Evolutionary conservation across 208 protist species (phyloP).

Genomic region (Histomonas meleagridis): DNA sequence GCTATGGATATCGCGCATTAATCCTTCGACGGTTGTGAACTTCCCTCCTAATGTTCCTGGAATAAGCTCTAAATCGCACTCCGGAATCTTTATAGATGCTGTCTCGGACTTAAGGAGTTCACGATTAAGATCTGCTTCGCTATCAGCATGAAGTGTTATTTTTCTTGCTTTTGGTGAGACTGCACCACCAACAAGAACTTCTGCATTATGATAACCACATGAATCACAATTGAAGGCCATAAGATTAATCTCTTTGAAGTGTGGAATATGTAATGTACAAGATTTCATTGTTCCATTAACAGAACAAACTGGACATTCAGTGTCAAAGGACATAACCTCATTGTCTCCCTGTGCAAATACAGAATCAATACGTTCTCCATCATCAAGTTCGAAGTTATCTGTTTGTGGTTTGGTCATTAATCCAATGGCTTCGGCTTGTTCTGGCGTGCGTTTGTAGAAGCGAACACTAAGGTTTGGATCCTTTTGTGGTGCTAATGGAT

Average conservation of each 20-base stretch:
- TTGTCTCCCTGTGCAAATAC: not conserved
- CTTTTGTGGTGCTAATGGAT: not conserved
- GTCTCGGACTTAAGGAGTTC: not conserved
- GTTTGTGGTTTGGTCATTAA: not conserved
- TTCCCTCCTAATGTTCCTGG: conserved; percentile 8
- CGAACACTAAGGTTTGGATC: not conserved
- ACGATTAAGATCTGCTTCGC: not conserved
- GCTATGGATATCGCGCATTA: not conserved
- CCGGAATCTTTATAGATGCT: not conserved
- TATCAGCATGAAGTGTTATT: not conserved
- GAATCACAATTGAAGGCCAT: conserved; percentile 23
- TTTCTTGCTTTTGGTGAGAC: not conserved
- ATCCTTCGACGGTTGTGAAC: conserved; percentile 18
- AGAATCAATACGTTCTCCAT: not conserved
- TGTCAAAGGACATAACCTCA: not conserved
- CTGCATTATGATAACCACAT: conserved; percentile 6
- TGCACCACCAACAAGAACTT: conserved; percentile 8
- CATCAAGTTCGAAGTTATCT: not conserved
- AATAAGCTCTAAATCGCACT: not conserved
- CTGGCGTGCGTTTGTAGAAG: not conserved
- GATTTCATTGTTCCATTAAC: not conserved
- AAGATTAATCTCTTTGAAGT: conserved; percentile 26
- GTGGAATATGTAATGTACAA: not conserved
- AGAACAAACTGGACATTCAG: conserved; percentile 12
- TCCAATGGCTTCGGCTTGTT: not conserved